Conservation (phyloP, 2,329 filamentous ascomycete genomes). For the Aspergillus sp. region DNA sequence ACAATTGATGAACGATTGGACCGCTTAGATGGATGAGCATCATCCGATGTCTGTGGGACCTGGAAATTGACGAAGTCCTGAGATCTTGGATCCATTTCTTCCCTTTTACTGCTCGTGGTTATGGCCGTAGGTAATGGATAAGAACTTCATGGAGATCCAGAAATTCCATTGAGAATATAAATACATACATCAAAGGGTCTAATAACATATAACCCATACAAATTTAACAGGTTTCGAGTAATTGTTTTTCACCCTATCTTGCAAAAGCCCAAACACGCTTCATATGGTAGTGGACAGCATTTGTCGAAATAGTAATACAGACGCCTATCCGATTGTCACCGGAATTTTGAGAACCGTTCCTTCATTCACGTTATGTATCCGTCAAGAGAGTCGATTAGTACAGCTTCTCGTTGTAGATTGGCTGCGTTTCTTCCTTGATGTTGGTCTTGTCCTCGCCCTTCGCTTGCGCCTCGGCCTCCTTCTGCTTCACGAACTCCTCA, state of each 20-base stretch:
- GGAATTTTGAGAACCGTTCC: neutral
- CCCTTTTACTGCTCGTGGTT: no score
- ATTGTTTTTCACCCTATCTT: neutral
- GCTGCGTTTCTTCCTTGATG: conserved; percentile 28
- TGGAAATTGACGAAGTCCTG: no score
- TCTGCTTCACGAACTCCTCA: conserved; percentile 39
- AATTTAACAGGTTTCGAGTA: conserved; percentile 5
- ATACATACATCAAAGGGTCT: conserved; percentile 26
- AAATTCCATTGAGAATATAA: conserved; percentile 26
- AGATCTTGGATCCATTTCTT: no score
- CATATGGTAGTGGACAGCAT: conserved; percentile 4
- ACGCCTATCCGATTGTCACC: conserved; percentile 7
- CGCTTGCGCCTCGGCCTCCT: conserved; percentile 32
- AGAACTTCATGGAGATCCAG: neutral
- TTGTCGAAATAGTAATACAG: conserved; percentile 15
- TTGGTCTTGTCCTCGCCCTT: conserved; percentile 30
- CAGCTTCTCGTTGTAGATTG: conserved; percentile 22
- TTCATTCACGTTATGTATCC: conserved; percentile 1
- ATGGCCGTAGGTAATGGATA: no score
- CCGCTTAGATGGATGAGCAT: no score
- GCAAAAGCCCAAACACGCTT: neutral
- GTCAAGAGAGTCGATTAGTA: conserved; percentile 11
- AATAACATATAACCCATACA: conserved; percentile 20
- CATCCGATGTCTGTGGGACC: no score
- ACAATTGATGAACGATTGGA: no score